phyloP scores from a whole-genome alignment of 768 basidiomycete species.

The Coprinellus aureogranulatus region DNA sequence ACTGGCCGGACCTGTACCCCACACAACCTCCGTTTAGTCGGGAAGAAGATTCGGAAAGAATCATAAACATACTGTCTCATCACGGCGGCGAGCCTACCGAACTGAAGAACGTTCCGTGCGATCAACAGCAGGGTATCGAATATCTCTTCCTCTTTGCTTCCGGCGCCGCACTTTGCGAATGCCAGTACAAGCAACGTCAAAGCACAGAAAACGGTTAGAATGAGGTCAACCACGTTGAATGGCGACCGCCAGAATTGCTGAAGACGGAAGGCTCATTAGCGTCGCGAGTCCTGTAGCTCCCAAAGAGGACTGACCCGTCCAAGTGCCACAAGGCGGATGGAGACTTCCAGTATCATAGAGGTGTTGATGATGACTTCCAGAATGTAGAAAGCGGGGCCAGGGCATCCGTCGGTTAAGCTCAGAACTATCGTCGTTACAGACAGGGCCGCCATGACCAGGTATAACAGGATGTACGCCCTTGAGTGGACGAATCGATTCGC shows the following conservation, averaged over 20 bases:
- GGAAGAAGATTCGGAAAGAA: slow-evolving; percentile 5
- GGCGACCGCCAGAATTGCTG: slow-evolving; percentile 98
- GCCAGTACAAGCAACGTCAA: slow-evolving; percentile 86
- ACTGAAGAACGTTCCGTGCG: slow-evolving; percentile 89
- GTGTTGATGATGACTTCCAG: slow-evolving; percentile 87
- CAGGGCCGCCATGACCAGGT: slow-evolving; percentile 84
- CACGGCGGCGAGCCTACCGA: slow-evolving; percentile 86
- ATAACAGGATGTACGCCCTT: slow-evolving; percentile 81
- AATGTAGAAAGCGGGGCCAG: slow-evolving; percentile 83
- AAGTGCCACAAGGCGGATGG: slow-evolving; percentile 87
- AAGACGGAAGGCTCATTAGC: slow-evolving; percentile 6
- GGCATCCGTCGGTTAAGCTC: slow-evolving; percentile 81
- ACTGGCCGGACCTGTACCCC: slow-evolving; percentile 70
- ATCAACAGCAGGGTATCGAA: slow-evolving; percentile 91
- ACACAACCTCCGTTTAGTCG: neutral
- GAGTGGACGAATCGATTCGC: slow-evolving; percentile 92
- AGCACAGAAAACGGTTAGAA: slow-evolving; percentile 85
- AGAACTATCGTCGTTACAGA: slow-evolving; percentile 84
- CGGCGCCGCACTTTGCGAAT: slow-evolving; percentile 78
- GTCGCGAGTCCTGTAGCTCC: neutral
- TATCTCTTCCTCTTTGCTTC: slow-evolving; percentile 90
- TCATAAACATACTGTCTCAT: slow-evolving; percentile 78
- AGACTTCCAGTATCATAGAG: slow-evolving; percentile 92
- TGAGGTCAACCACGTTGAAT: slow-evolving; percentile 86
- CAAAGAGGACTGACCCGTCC: slow-evolving; percentile 65